Evolutionary conservation across 148 eudicot species (phyloP).

Genomic region (Cornus florida): DNA sequence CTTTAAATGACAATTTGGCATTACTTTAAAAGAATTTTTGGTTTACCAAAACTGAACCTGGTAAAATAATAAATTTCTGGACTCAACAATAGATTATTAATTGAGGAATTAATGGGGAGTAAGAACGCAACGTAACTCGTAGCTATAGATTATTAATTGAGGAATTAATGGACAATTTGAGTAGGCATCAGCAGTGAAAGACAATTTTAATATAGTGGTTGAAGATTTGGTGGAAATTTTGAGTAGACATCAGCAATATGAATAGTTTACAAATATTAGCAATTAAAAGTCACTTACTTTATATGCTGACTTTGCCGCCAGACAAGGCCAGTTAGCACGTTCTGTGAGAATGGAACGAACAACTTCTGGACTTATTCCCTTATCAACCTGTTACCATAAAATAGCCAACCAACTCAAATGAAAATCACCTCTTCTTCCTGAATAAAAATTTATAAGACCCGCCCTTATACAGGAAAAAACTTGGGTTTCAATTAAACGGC

Average conservation of each 20-base stretch:
- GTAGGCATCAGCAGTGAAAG: not conserved
- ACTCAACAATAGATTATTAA: not conserved
- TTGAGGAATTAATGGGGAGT: too few species aligned
- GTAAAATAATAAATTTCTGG: not conserved
- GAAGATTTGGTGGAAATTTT: not conserved
- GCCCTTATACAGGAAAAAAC: not conserved
- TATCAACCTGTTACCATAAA: slow-evolving; percentile 72
- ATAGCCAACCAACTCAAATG: not conserved
- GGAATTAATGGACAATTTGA: not conserved
- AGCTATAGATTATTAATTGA: not conserved
- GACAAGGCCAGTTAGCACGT: slow-evolving; percentile 76
- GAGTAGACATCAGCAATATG: not conserved
- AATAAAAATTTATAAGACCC: too few species aligned
- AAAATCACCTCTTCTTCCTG: not conserved
- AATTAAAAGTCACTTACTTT: slow-evolving; percentile 44
- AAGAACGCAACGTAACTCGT: not conserved
- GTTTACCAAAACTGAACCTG: not conserved
- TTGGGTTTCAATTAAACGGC: not conserved
- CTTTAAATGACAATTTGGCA: not conserved
- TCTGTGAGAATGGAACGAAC: slow-evolving; percentile 84
- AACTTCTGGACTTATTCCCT: slow-evolving; percentile 86
- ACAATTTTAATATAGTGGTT: not conserved
- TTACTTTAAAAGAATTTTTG: not conserved
- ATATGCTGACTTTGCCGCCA: slow-evolving; percentile 75
- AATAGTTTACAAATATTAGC: not conserved